Conservation (phyloP, 192 early-diverging fungal genomes). For the Coemansia sp. region DNA sequence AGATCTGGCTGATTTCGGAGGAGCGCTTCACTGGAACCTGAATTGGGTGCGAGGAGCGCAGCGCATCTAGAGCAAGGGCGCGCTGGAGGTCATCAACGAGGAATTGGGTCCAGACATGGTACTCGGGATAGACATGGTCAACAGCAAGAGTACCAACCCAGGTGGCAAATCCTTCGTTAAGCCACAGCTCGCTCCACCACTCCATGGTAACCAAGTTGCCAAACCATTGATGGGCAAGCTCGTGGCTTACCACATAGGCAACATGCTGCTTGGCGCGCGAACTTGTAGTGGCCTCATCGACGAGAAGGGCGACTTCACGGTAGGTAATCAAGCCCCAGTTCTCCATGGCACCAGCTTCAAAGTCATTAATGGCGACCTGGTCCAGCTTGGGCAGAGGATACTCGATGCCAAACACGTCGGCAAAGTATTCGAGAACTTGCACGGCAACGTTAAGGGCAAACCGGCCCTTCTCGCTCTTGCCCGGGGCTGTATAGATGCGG, state of each 20-base stretch:
- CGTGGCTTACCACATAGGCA: slow-evolving; percentile 91
- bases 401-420: slow-evolving; percentile 80
- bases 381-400: slow-evolving; percentile 94
- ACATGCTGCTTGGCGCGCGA: slow-evolving; percentile 77
- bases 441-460: slow-evolving; percentile 82
- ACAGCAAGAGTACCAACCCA: slow-evolving; percentile 91
- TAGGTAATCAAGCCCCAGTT: slow-evolving; percentile 98
- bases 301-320: slow-evolving; percentile 80
- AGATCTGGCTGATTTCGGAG: slow-evolving; percentile 90
- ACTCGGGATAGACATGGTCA: slow-evolving; percentile 90
- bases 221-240: slow-evolving; percentile 86
- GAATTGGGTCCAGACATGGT: slow-evolving; percentile 91
- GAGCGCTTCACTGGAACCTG: slow-evolving; percentile 84
- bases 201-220: slow-evolving; percentile 97
- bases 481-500: slow-evolving; percentile 85
- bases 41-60: slow-evolving; percentile 90
- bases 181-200: slow-evolving; percentile 95
- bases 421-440: slow-evolving; percentile 78
- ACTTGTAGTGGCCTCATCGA: slow-evolving; percentile 76
- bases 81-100: slow-evolving; percentile 73
- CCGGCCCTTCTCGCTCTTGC: slow-evolving; percentile 74
- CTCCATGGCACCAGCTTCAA: slow-evolving; percentile 91
- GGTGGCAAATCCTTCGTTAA: slow-evolving; percentile 98
- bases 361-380: slow-evolving; percentile 91
- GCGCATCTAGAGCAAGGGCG: slow-evolving; percentile 77